Base-by-base conservation (phyloP, 352 stramenopile genomes). In the Pythium rishiriense region DNA sequence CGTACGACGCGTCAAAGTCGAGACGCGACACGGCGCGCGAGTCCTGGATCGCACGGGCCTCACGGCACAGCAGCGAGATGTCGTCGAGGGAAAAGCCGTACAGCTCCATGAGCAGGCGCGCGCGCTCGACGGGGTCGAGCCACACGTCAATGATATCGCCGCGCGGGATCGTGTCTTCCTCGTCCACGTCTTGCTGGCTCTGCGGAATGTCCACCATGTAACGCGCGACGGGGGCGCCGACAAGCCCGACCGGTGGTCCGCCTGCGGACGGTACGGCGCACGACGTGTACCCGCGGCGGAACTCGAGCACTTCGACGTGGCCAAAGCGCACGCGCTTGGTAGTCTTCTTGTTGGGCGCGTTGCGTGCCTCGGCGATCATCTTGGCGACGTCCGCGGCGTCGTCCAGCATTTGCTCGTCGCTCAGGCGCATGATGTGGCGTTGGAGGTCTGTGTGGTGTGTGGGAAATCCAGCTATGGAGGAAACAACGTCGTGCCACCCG, bases 251-350 rank as follows among this genome's bases (percentile, higher is more conserved):
- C 9, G 79, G 76, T 10, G 79, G 79, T 0, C 79, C 79, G 43
- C 76, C 76, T 24, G 66, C 78, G 15, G 68, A 60, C 15, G 79
- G 79, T 14, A 88, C 74, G 17, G 67, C 63, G 61, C 76, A 81
- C 43, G 72, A 71, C 53, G 73, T 82, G 74, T 85, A 82, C 53
- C 79, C 74, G 28, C 80, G 64, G 50, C 73, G 62, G 69, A 84
- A 85, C 51, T 83, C 76, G 24, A 82, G 58, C 26, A 79, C 73
- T 42, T 72, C 77, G 53, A 83, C 62, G 25, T 62, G 66, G 35
- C 72, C 70, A 64, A 76, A 87, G 12, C 68, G 72, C 59, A 87
- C 72, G 6, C 64, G 60, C 64, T 87, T 85, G 50, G 63, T 72
- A 22, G 54, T 31, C 49, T 62, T 70, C n/a, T 42, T n/a, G n/a